These are phyloP conservation scores for Zea luxurians DNA, from an alignment of 176 grass and related monocot genomes.

Conservation along the genomic window DNA sequence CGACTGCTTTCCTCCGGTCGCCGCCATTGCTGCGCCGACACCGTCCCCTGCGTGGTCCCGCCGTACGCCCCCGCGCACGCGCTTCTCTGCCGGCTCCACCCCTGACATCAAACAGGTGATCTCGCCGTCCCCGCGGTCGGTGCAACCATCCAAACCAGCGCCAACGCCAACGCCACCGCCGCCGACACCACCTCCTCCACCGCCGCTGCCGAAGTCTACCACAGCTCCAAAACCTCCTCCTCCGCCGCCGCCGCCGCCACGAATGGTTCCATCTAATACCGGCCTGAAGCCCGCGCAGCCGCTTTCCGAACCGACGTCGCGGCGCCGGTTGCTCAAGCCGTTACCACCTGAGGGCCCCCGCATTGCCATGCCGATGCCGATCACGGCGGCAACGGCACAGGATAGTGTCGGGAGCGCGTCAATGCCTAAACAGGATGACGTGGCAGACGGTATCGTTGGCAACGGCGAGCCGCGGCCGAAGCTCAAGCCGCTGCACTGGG, in stretches of 20 bases:
- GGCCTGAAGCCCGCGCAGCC: constrained; percentile 30
- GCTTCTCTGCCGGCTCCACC: constrained; percentile 64
- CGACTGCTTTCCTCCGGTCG: constrained; percentile 49
- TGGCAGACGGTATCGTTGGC: constrained; percentile 23
- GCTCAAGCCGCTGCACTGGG: constrained; percentile 98
- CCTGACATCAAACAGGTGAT: constrained; percentile 86
- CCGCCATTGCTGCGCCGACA: constrained; percentile 42
- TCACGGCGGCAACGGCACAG: constrained; percentile 33
- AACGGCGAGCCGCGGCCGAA: constrained; percentile 63
- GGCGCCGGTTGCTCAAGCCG: constrained; percentile 80
- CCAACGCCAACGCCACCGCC: constrained; percentile 47
- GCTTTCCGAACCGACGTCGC: constrained; percentile 43
- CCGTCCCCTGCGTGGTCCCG: constrained; percentile 58
- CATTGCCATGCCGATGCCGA: constrained; percentile 65
- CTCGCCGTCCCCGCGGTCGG: constrained; percentile 33
- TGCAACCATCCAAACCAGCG: constrained; percentile 43
- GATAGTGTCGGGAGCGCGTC: constrained; percentile 55
- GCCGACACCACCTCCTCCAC: constrained; percentile 38
- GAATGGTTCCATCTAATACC: constrained; percentile 29
- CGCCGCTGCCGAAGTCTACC: constrained; percentile 38
- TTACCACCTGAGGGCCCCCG: constrained; percentile 66
- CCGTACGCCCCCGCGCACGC: constrained; percentile 73
- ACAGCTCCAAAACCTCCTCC: constrained; percentile 31
- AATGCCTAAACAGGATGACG: constrained; percentile 27
- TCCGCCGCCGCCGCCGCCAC: constrained; percentile 54